Evolutionary conservation across 768 basidiomycete species (phyloP).

Genomic region (Naganishia vaughanmartiniae): DNA sequence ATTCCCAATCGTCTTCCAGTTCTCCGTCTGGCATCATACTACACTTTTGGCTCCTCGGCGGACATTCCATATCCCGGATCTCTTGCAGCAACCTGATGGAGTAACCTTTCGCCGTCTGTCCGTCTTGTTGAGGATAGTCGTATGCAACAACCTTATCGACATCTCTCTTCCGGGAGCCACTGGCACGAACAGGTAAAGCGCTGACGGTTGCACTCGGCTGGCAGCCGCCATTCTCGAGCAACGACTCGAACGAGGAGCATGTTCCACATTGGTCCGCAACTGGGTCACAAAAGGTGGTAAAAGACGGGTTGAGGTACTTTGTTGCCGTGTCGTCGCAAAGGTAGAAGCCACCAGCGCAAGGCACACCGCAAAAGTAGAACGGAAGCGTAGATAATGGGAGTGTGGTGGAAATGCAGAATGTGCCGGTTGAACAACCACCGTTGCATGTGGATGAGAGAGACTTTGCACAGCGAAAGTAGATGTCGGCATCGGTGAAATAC

Average conservation of each 20-base stretch:
- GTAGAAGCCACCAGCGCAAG: conserved; percentile 21
- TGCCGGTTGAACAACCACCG: neutral
- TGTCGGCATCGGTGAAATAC: conserved; percentile 2
- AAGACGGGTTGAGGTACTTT: conserved; percentile 21
- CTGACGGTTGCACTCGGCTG: neutral
- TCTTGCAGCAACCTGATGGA: too few species aligned
- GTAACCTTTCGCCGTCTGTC: neutral
- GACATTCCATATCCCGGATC: neutral
- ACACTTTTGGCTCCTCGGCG: neutral
- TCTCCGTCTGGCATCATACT: neutral
- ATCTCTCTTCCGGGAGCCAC: neutral
- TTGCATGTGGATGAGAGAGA: conserved; percentile 2
- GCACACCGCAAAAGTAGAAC: conserved; percentile 18
- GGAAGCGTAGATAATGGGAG: neutral
- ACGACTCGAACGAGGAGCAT: neutral
- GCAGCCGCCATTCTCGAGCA: neutral
- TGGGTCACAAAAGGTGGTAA: conserved; percentile 9
- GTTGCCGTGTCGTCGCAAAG: conserved; percentile 20
- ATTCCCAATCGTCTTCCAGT: conserved; percentile 11
- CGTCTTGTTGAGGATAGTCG: neutral
- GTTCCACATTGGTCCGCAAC: conserved; percentile 17
- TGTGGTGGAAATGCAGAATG: conserved; percentile 1
- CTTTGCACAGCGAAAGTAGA: conserved; percentile 7
- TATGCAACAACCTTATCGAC: neutral
- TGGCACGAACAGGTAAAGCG: conserved; percentile 14